Evolutionary conservation across 164 flowering plant species (phyloP).

Genomic region (Umbilicus rupestris): DNA sequence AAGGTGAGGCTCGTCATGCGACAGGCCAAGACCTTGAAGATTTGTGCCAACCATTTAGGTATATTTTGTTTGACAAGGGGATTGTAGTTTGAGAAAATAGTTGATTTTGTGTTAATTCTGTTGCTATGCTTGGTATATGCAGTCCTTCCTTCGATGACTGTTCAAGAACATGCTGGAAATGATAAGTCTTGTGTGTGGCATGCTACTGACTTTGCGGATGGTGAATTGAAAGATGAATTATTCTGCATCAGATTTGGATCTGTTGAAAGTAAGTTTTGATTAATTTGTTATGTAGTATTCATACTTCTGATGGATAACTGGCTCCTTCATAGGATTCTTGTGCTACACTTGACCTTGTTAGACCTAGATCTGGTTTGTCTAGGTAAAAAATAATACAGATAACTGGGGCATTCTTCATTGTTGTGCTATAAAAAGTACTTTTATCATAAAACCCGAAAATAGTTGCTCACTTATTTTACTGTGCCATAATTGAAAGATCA

Average conservation of each 20-base stretch:
- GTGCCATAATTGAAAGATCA: too few relatives aligned
- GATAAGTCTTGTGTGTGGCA: conserved; percentile 78
- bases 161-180: conserved; percentile 70
- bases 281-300: too few relatives aligned
- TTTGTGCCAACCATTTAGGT: conserved; percentile 70
- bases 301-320: too few relatives aligned
- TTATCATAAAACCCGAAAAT: too few relatives aligned
- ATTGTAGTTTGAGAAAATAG: not conserved
- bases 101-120: not conserved
- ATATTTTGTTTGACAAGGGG: not conserved
- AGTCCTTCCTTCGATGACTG: conserved; percentile 47
- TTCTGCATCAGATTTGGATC: conserved; percentile 53
- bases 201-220: conserved; percentile 59
- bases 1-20: conserved; percentile 65
- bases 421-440: too few relatives aligned
- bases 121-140: conserved; percentile 5
- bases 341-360: too few relatives aligned
- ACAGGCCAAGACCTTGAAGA: conserved; percentile 63
- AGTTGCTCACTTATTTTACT: too few relatives aligned
- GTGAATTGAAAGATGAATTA: conserved; percentile 60
- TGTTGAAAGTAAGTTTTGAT: conserved; percentile 44
- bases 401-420: too few relatives aligned
- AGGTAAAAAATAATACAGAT: too few relatives aligned
- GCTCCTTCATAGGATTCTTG: too few relatives aligned
- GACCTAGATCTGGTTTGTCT: too few relatives aligned